A percentile compares a stretch with the other conserved stretches of the same genome.
Conservation (phyloP, 2,329 filamentous ascomycete species). For the Neofusicoccum kwambonambiense region DNA sequence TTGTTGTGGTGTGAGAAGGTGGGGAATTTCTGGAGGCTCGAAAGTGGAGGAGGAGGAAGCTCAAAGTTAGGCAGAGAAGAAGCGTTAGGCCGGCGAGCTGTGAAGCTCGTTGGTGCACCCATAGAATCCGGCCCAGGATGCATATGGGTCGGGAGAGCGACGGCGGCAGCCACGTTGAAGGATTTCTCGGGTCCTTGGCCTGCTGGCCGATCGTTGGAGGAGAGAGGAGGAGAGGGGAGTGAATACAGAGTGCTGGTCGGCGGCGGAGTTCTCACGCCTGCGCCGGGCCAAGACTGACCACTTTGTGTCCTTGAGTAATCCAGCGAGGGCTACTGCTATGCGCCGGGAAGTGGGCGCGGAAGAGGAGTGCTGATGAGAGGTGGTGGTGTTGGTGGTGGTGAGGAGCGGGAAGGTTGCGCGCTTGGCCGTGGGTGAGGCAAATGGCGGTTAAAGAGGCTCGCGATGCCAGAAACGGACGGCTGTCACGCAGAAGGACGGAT, state of each 20-base stretch:
- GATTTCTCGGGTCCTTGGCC: constrained; percentile 44
- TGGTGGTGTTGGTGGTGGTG: not conserved
- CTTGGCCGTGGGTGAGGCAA: constrained; percentile 7
- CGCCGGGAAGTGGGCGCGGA: constrained; percentile 17
- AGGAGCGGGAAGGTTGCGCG: not conserved
- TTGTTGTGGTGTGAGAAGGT: constrained; percentile 34
- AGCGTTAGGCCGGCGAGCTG: constrained; percentile 68
- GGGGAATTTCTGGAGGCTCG: constrained; percentile 42
- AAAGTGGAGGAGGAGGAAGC: constrained; percentile 63
- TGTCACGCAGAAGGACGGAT: constrained; percentile 19
- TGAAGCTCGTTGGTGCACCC: constrained; percentile 64
- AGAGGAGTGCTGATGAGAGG: not conserved
- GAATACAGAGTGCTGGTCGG: constrained; percentile 40
- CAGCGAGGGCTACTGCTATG: constrained; percentile 43
- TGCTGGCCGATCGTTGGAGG: constrained; percentile 38
- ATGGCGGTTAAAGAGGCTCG: constrained; percentile 18
- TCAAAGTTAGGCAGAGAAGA: constrained; percentile 68
- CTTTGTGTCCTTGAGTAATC: constrained; percentile 49
- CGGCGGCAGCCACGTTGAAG: constrained; percentile 63
- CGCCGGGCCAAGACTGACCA: constrained; percentile 50
- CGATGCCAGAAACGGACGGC: constrained; percentile 16
- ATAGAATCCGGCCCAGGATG: constrained; percentile 61
- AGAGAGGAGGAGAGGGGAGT: constrained; percentile 38
- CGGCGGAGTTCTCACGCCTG: constrained; percentile 36
- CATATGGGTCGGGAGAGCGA: constrained; percentile 61